phyloP scores from a whole-genome alignment of 73 alveolate species.

The Paramecium caudatum region DNA sequence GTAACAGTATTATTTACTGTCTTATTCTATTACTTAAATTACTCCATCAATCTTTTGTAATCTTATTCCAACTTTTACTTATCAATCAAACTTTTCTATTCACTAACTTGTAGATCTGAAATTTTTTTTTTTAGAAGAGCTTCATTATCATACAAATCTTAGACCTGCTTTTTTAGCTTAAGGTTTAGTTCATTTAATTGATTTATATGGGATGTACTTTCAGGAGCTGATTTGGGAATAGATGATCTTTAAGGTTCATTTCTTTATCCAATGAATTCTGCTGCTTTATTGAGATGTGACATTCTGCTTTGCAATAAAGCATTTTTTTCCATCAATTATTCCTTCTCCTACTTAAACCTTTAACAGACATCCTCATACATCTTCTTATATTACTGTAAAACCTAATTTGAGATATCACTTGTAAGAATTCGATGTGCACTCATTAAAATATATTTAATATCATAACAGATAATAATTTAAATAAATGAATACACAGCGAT shows the following conservation, averaged over 20 bases:
- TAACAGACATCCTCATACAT: conserved; percentile 29
- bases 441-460: background rate
- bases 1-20: background rate
- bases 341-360: conserved; percentile 12
- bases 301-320: no score
- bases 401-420: background rate
- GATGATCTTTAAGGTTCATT: no score
- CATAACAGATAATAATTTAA: background rate
- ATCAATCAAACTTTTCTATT: background rate
- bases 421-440: background rate
- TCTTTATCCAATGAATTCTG: no score
- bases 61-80: background rate
- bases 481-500: background rate
- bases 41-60: background rate
- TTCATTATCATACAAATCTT: conserved; percentile 9
- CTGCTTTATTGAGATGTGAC: no score
- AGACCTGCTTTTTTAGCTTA: background rate
- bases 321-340: no score
- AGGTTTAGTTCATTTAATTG: background rate
- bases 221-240: no score
- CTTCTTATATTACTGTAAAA: background rate
- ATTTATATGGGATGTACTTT: no score
- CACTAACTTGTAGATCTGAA: background rate
- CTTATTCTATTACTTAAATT: background rate
- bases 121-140: conserved; percentile 1